phyloP scores from a whole-genome alignment of 139 green algal species.

The Volvox reticuliferus region DNA sequence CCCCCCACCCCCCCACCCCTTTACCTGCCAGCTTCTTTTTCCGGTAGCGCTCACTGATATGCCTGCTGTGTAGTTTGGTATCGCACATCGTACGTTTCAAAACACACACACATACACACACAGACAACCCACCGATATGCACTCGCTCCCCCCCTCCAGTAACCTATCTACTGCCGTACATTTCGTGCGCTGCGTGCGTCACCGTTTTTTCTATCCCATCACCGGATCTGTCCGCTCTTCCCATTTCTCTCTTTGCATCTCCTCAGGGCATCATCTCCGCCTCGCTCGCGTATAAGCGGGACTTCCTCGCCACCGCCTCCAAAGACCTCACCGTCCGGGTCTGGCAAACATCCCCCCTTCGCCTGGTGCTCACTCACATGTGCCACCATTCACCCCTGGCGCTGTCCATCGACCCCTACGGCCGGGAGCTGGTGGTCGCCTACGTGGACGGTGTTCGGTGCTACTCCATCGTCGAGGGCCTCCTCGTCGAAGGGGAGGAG shows the following conservation, averaged over 20 bases:
- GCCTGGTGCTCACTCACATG: conserved; percentile 49
- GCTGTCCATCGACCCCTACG: conserved; percentile 52
- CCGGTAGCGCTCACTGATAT: no score
- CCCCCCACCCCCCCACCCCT: no score
- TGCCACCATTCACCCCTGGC: conserved; percentile 54
- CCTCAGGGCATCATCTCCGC: conserved; percentile 39
- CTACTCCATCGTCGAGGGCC: conserved; percentile 50
- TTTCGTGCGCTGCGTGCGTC: no score
- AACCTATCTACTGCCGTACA: no score
- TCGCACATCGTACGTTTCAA: no score
- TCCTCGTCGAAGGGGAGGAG: conserved; percentile 51
- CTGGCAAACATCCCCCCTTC: conserved; percentile 45
- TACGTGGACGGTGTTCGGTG: conserved; percentile 50
- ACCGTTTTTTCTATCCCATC: background rate
- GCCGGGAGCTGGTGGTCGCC: conserved; percentile 47
- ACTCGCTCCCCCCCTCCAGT: no score
- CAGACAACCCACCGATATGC: no score
- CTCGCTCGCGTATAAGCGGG: conserved; percentile 35
- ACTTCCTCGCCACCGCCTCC: conserved; percentile 50
- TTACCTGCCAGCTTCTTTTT: no score
- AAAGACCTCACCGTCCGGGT: conserved; percentile 56
- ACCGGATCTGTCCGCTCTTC: no score
- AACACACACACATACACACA: no score
- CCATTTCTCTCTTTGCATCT: no score
- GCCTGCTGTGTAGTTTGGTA: no score